Conservation (phyloP, 768 basidiomycete genomes). For the Lyophyllum atratum region DNA sequence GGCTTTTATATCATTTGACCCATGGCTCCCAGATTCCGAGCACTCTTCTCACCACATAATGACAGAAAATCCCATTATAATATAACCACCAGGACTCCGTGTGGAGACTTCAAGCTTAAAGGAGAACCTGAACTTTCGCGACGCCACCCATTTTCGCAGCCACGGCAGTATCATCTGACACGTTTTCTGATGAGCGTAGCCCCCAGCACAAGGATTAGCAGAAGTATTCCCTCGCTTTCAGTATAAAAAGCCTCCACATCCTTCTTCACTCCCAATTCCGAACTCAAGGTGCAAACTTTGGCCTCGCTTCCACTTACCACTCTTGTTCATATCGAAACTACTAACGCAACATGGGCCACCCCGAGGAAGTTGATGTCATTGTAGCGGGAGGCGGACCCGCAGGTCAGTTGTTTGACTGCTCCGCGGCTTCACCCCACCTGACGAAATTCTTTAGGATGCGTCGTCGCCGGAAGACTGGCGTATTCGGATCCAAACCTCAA, state of each 20-base stretch:
- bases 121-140: neutral
- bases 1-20: neutral
- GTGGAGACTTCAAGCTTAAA: neutral
- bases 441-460: conserved; percentile 45
- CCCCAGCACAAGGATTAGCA: neutral
- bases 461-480: conserved; percentile 68
- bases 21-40: neutral
- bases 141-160: neutral
- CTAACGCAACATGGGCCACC: conserved; percentile 46
- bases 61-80: neutral
- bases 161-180: neutral
- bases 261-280: neutral
- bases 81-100: neutral
- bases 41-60: neutral
- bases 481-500: conserved; percentile 73
- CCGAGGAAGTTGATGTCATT: conserved; percentile 74
- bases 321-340: neutral
- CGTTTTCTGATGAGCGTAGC: neutral
- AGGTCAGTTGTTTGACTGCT: conserved; percentile 29
- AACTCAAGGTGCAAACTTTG: neutral
- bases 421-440: neutral
- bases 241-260: neutral
- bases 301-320: neutral
- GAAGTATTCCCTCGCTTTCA: neutral
- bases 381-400: conserved; percentile 71